These are phyloP conservation scores for Fusarium ramigenum DNA, from an alignment of 2,329 filamentous ascomycete genomes.

Conservation along the genomic window DNA sequence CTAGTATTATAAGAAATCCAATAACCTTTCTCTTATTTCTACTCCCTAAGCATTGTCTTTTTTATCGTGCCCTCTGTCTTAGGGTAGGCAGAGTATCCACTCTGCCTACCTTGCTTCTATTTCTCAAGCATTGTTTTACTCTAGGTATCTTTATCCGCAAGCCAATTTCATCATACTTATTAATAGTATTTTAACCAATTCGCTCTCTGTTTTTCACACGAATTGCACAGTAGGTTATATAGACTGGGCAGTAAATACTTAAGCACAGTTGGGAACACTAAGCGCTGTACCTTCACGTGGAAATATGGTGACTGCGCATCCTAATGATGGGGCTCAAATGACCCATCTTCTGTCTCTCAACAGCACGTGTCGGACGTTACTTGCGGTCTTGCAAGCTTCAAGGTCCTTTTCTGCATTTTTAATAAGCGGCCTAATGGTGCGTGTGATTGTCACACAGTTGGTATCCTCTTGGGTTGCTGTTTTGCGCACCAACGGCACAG, in stretches of 20 bases:
- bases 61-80: accelerated
- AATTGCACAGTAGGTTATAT: neutral
- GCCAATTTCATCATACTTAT: too few species aligned
- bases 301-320: neutral
- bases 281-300: neutral
- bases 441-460: neutral
- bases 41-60: too few species aligned
- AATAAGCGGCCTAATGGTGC: neutral
- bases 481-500: neutral
- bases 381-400: accelerated
- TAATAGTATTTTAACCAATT: accelerated
- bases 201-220: neutral
- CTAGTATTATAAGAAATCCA: too few species aligned
- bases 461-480: neutral
- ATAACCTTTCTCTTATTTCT: too few species aligned
- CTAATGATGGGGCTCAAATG: neutral
- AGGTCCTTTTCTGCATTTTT: neutral
- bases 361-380: neutral
- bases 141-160: accelerated
- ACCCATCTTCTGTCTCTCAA: neutral
- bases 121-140: accelerated
- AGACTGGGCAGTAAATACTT: neutral
- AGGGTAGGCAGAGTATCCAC: too few species aligned
- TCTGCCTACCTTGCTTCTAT: too few species aligned
- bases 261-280: neutral